phyloP scores from a whole-genome alignment of 768 basidiomycete genomes.

The Trametopsis cervina region DNA sequence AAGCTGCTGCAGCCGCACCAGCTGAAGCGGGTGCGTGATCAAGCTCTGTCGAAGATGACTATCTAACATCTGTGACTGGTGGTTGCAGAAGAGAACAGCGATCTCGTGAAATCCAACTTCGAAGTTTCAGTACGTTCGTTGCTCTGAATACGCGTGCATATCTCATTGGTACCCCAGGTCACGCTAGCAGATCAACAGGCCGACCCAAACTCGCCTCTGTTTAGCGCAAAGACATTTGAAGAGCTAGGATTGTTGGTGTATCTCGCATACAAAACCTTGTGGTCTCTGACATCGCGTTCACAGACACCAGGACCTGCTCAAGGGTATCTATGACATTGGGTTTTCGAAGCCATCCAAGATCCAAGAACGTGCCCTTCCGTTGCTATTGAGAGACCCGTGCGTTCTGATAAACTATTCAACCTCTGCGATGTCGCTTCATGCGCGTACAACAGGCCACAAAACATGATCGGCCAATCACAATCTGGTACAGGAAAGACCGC shows the following conservation, averaged over 20 bases:
- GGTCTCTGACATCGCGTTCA: constrained; percentile 41
- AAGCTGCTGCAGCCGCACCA: too few species aligned
- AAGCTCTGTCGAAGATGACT: too few species aligned
- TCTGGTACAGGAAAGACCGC: constrained; percentile 99
- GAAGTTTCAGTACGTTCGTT: constrained; percentile 61
- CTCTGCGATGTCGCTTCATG: not conserved
- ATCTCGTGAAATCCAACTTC: constrained; percentile 74
- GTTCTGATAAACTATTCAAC: constrained; percentile 25
- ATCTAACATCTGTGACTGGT: too few species aligned
- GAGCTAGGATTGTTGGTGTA: constrained; percentile 83
- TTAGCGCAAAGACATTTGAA: constrained; percentile 90
- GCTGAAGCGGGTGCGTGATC: too few species aligned
- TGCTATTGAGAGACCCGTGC: constrained; percentile 86
- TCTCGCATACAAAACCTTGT: constrained; percentile 18
- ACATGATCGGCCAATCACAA: constrained; percentile 99
- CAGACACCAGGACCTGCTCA: constrained; percentile 82
- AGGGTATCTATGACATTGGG: constrained; percentile 91
- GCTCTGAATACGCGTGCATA: not conserved
- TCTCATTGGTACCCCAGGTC: constrained; percentile 44
- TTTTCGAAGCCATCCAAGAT: constrained; percentile 99
- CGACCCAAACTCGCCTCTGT: constrained; percentile 94
- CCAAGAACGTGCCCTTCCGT: constrained; percentile 91
- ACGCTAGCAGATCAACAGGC: constrained; percentile 95
- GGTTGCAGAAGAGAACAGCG: constrained; percentile 24
- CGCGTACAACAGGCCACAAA: constrained; percentile 64